These are phyloP conservation scores for Rhodofomes roseus DNA, from an alignment of 1,284 basidiomycete genomes.

Conservation along the genomic window DNA sequence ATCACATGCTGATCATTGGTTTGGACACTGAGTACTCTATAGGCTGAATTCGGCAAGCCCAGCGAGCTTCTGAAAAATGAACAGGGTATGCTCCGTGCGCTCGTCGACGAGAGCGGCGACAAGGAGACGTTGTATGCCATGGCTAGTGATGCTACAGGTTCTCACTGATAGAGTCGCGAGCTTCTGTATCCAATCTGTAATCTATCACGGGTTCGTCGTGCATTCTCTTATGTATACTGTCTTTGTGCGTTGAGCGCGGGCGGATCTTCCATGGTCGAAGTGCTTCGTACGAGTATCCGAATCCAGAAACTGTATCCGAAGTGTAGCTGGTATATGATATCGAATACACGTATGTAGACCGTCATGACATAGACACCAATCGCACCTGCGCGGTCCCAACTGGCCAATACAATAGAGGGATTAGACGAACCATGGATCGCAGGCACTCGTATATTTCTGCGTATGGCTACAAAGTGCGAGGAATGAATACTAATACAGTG, in stretches of 20 bases:
- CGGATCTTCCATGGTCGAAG: too few species aligned
- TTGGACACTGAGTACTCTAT: neutral
- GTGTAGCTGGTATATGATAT: neutral
- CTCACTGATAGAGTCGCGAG: too few species aligned
- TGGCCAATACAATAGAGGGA: neutral
- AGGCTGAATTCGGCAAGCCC: constrained; percentile 62
- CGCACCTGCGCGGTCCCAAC: neutral
- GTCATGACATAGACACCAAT: neutral
- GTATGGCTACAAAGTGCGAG: constrained; percentile 11
- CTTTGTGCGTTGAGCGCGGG: too few species aligned
- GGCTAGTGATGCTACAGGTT: constrained; percentile 21
- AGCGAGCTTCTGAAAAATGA: constrained; percentile 52
- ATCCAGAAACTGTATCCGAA: too few species aligned
- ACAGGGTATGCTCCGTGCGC: constrained; percentile 47
- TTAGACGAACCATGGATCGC: constrained; percentile 5
- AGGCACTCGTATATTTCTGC: constrained; percentile 11
- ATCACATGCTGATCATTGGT: neutral
- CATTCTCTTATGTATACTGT: too few species aligned
- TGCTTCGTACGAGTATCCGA: too few species aligned
- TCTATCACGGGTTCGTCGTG: too few species aligned
- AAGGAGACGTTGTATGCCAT: constrained; percentile 44
- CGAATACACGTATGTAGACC: neutral
- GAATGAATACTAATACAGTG: constrained; percentile 5
- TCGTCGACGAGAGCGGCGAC: constrained; percentile 60
- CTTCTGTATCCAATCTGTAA: too few species aligned